phyloP scores from a whole-genome alignment of 768 basidiomycete genomes.

The Russula dissimulans region DNA sequence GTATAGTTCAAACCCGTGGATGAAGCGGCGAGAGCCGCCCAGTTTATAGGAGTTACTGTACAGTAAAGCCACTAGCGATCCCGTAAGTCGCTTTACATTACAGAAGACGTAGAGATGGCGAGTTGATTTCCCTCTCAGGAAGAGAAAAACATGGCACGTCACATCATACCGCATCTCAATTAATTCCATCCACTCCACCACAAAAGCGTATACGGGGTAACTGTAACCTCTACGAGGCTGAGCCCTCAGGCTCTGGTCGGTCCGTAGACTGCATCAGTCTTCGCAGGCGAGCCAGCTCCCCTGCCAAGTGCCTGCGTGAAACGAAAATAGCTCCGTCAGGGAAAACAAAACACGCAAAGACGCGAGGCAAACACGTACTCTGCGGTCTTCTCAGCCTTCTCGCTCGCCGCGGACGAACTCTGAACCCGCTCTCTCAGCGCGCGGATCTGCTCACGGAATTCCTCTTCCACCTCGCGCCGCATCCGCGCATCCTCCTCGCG shows the following conservation, averaged over 20 bases:
- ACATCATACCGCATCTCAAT: neutral
- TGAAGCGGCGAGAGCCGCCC: too few relatives aligned
- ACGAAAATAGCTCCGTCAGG: neutral
- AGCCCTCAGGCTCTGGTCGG: conserved; percentile 3
- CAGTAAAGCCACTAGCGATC: too few relatives aligned
- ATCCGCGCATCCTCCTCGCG: conserved; percentile 41
- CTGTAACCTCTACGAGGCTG: conserved; percentile 5
- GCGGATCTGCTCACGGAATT: conserved; percentile 49
- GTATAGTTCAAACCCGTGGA: too few relatives aligned
- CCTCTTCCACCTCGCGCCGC: conserved; percentile 49
- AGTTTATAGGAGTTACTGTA: too few relatives aligned
- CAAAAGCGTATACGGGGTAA: neutral
- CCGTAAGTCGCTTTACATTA: too few relatives aligned
- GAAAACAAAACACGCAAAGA: neutral
- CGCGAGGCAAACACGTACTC: conserved; percentile 35
- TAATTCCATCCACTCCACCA: neutral
- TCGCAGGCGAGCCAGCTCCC: conserved; percentile 59
- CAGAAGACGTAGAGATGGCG: too few relatives aligned
- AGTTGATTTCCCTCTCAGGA: too few relatives aligned
- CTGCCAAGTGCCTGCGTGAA: conserved; percentile 41
- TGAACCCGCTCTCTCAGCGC: conserved; percentile 45
- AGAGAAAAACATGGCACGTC: conserved; percentile 4
- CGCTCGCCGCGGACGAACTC: conserved; percentile 44
- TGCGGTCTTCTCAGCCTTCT: conserved; percentile 51
- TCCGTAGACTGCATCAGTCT: conserved; percentile 60